These are phyloP conservation scores for Clavispora fructus DNA, from an alignment of 805 yeast species.

Conservation along the genomic window DNA sequence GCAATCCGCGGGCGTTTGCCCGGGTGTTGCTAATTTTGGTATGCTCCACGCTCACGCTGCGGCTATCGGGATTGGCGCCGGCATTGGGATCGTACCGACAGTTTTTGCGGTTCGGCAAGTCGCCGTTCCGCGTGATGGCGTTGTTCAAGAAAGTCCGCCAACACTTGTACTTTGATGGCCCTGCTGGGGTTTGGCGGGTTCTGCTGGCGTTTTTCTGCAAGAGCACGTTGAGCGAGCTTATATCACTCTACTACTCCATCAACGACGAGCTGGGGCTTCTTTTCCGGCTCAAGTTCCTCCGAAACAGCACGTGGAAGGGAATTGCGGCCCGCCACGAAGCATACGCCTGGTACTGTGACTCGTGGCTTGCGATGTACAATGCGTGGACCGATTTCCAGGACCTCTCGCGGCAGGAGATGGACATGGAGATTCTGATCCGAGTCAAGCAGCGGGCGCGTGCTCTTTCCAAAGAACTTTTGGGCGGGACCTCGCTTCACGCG, in stretches of 20 bases:
- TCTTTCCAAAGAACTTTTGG: slow-evolving; percentile 37
- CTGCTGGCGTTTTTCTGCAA: slow-evolving; percentile 30
- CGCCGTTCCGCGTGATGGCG: slow-evolving; percentile 52
- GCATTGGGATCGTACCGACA: slow-evolving; percentile 59
- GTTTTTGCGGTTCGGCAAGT: slow-evolving; percentile 62
- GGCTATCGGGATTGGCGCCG: slow-evolving; percentile 39
- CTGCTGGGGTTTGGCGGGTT: slow-evolving; percentile 9
- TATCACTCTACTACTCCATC: slow-evolving; percentile 57
- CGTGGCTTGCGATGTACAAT: slow-evolving; percentile 51
- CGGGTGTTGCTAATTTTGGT: slow-evolving; percentile 29
- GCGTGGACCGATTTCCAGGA: slow-evolving; percentile 40
- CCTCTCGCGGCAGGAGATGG: slow-evolving; percentile 46
- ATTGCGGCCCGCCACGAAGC: slow-evolving; percentile 55
- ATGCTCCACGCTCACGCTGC: slow-evolving; percentile 35
- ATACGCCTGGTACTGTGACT: slow-evolving; percentile 65
- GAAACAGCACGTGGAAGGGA: slow-evolving; percentile 27
- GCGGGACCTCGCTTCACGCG: slow-evolving; percentile 13
- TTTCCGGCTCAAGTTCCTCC: slow-evolving; percentile 47
- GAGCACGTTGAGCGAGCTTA: slow-evolving; percentile 44
- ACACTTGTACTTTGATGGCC: slow-evolving; percentile 8
- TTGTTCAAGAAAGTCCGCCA: slow-evolving; percentile 24
- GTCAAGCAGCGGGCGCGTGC: slow-evolving; percentile 52
- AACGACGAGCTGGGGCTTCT: slow-evolving; percentile 60
- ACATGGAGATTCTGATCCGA: slow-evolving; percentile 52
- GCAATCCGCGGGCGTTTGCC: slow-evolving; percentile 34